These are phyloP conservation scores for Neurospora sp. DNA, from an alignment of 495 filamentous ascomycete genomes.

Conservation along the genomic window DNA sequence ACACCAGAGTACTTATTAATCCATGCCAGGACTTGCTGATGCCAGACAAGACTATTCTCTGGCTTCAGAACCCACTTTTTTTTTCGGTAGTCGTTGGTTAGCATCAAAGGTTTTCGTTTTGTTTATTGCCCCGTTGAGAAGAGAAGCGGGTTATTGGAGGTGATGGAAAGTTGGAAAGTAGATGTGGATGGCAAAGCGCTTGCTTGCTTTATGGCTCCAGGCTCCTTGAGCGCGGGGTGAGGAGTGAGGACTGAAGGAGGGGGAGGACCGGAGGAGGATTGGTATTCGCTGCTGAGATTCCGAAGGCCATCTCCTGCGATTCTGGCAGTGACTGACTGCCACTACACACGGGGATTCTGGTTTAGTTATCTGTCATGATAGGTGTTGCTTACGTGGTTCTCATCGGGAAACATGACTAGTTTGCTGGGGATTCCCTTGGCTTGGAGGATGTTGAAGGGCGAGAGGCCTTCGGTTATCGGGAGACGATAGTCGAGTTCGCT, in stretches of 20 bases:
- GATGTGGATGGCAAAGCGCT: background rate
- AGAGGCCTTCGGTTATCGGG: slow-evolving; percentile 71
- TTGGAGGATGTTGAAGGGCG: slow-evolving; percentile 85
- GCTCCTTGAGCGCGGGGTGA: background rate
- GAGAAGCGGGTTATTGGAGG: background rate
- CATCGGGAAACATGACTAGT: slow-evolving; percentile 76
- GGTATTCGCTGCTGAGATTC: background rate
- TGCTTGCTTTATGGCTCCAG: background rate
- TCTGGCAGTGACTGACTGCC: background rate
- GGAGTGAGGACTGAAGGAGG: no score
- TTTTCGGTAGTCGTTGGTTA: background rate
- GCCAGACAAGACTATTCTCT: slow-evolving; percentile 87
- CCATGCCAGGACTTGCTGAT: slow-evolving; percentile 77
- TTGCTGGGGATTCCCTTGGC: slow-evolving; percentile 57
- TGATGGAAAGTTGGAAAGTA: background rate
- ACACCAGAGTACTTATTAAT: slow-evolving; percentile 75
- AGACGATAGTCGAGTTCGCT: slow-evolving; percentile 86
- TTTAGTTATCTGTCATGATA: background rate
- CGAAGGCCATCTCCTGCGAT: background rate
- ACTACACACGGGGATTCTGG: background rate
- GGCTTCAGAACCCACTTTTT: slow-evolving; percentile 81
- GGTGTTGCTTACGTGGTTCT: slow-evolving; percentile 45
- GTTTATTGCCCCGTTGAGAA: background rate
- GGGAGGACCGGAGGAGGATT: background rate
- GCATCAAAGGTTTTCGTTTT: background rate